phyloP scores from a whole-genome alignment of 2,329 filamentous ascomycete species.

The Lojkania enalia region DNA sequence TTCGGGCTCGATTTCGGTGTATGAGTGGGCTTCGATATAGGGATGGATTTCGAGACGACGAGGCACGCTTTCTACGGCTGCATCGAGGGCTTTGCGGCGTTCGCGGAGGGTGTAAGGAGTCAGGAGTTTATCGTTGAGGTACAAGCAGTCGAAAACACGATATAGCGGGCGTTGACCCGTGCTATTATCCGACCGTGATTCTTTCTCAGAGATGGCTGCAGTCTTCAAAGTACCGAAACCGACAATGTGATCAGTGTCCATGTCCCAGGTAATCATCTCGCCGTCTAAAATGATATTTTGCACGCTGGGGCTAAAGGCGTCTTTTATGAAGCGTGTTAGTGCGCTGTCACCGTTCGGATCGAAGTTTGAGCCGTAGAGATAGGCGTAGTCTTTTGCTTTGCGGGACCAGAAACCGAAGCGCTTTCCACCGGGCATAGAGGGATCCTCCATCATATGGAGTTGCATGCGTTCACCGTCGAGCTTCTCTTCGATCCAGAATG shows the following conservation, averaged over 20 bases:
- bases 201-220: slow-evolving; percentile 78
- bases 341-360: slow-evolving; percentile 71
- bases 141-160: slow-evolving; percentile 87
- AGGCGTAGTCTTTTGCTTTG: slow-evolving; percentile 95
- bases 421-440: slow-evolving; percentile 67
- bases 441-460: slow-evolving; percentile 82
- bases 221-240: slow-evolving; percentile 93
- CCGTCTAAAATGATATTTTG: slow-evolving; percentile 90
- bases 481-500: slow-evolving; percentile 98
- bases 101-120: slow-evolving; percentile 83
- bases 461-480: slow-evolving; percentile 97
- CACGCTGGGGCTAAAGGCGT: slow-evolving; percentile 77
- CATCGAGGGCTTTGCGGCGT: slow-evolving; percentile 73
- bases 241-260: slow-evolving; percentile 78
- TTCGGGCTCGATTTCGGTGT: slow-evolving; percentile 75
- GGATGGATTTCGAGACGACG: slow-evolving; percentile 82
- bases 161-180: slow-evolving; percentile 75
- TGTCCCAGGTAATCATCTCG: slow-evolving; percentile 99
- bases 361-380: slow-evolving; percentile 82
- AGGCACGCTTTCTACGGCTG: slow-evolving; percentile 69
- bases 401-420: slow-evolving; percentile 90
- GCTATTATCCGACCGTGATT: slow-evolving; percentile 62
- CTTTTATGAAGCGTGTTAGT: slow-evolving; percentile 76
- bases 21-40: slow-evolving; percentile 66
- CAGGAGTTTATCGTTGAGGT: slow-evolving; percentile 78